Evolutionary conservation across 2,329 filamentous ascomycete genomes (phyloP), one percentile per base, ranked within the genome.

Genomic region (Pleomassaria siparia): DNA sequence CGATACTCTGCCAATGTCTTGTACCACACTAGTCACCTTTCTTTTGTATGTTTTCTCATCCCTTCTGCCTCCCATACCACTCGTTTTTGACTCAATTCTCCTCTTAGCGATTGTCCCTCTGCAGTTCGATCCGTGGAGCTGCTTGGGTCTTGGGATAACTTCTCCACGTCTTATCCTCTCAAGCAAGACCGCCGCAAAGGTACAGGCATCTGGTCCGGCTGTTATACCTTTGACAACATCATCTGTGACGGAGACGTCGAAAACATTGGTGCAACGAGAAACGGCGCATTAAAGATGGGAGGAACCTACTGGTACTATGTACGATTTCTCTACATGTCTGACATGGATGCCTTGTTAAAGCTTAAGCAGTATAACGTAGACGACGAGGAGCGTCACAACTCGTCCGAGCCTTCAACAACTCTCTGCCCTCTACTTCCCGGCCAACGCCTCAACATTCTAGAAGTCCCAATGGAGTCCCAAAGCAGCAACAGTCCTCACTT

Each of bases 231-330:
- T 72, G 84, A 86, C 53, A 84, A 94, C 69, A 94, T 95, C 64
- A 84, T 89, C 60, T 90, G 86, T 61, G 89, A 95, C 71, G 89
- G 90, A 47, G 79, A 86, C 50, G 68, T 76, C 40, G 71, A 76
- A 15, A 63, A 74, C 58, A 77, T 74, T 43, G 71, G 70, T 20
- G 73, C 77, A 26, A 83, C 82, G 59, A 82, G 89, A 60, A 82
- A 82, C 58, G 91, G 91, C 48, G 91, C 88, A 43, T 79, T 96
- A 55, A 94, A 87, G 71, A 96, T 96, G 88, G 91, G 91, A 36
- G 84, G 87, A 50, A 94, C 87, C 13, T 96, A 96, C 72, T 96
- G 92, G 80, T 97, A 95, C 77, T 96, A 94, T 74, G 90, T 95
- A 76, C 74, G 88, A 79, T 36, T n/a, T n/a, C 7, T 41, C 20